Percentiles rank a stretch among this genome's conserved stretches.
Conservation (phyloP, 2,329 filamentous ascomycete genomes). For the Diplocarpon rosae region DNA sequence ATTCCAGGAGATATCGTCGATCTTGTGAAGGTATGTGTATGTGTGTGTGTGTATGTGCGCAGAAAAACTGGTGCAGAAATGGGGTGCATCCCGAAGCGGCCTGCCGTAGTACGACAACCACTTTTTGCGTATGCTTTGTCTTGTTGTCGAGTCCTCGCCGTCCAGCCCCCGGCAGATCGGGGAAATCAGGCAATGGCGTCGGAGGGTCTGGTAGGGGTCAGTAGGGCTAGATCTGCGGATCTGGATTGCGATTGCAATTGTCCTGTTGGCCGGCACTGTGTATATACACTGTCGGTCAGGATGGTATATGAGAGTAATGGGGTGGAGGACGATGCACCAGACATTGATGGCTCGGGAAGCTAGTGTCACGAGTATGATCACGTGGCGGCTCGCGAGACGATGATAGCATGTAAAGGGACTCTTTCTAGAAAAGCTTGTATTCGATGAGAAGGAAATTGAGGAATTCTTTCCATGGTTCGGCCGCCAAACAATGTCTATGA, state of each 20-base stretch:
- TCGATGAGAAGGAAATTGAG: too few species aligned
- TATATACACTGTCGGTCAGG: neutral
- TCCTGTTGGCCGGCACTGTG: constrained; percentile 1
- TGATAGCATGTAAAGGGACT: too few species aligned
- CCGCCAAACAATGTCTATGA: too few species aligned
- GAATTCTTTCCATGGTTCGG: too few species aligned
- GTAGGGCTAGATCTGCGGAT: constrained; percentile 1
- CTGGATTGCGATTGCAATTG: neutral
- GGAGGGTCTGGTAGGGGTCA: neutral
- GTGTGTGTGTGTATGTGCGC: neutral
- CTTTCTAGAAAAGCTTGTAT: too few species aligned
- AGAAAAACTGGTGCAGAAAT: neutral
- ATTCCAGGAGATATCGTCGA: neutral
- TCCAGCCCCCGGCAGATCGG: constrained; percentile 1
- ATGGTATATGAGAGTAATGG: neutral
- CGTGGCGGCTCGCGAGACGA: too few species aligned
- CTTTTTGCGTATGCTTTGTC: neutral
- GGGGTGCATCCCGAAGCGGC: neutral
- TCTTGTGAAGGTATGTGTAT: neutral
- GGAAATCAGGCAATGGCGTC: neutral
- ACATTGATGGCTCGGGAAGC: too few species aligned
- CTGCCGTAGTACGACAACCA: neutral
- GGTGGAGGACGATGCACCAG: neutral
- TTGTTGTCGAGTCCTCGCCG: constrained; percentile 1
- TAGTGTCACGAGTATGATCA: too few species aligned